Conservation (phyloP, 2,329 filamentous ascomycete genomes). For the Nannizzia gypsea region DNA sequence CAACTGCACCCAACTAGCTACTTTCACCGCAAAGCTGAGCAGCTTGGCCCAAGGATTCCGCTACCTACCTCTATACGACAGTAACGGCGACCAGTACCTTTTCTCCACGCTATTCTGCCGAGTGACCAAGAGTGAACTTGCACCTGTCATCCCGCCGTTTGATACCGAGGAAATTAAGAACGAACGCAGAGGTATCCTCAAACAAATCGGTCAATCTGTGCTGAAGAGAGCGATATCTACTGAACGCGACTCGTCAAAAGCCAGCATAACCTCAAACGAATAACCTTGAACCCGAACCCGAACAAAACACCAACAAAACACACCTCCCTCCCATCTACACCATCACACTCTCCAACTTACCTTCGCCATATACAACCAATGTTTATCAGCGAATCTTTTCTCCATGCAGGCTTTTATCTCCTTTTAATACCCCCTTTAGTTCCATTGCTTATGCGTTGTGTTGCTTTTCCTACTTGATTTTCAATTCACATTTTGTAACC, state of each 20-base stretch:
- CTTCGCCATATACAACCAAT: not conserved
- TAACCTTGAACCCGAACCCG: conserved; percentile 1
- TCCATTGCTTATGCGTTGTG: not conserved
- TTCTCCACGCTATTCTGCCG: conserved; percentile 92
- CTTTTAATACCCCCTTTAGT: not conserved
- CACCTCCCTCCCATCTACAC: not conserved
- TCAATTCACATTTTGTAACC: not conserved
- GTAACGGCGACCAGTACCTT: conserved; percentile 80
- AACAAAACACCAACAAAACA: not conserved
- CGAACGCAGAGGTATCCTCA: conserved; percentile 32
- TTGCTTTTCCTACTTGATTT: not conserved
- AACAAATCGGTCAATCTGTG: conserved; percentile 34
- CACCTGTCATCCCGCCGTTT: conserved; percentile 29
- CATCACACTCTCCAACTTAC: conserved; percentile 5
- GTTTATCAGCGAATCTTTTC: not conserved
- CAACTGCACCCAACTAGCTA: conserved; percentile 57
- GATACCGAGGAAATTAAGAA: conserved; percentile 30
- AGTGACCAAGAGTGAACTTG: conserved; percentile 53
- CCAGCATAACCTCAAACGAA: conserved; percentile 4
- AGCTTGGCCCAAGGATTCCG: conserved; percentile 87
- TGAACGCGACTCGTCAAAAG: conserved; percentile 26
- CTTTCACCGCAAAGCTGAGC: conserved; percentile 83
- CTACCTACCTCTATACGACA: conserved; percentile 78
- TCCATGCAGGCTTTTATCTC: not conserved
- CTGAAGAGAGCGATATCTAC: conserved; percentile 33